Conservation (phyloP, 1,284 basidiomycete species). For the Ganoderma sinense region DNA sequence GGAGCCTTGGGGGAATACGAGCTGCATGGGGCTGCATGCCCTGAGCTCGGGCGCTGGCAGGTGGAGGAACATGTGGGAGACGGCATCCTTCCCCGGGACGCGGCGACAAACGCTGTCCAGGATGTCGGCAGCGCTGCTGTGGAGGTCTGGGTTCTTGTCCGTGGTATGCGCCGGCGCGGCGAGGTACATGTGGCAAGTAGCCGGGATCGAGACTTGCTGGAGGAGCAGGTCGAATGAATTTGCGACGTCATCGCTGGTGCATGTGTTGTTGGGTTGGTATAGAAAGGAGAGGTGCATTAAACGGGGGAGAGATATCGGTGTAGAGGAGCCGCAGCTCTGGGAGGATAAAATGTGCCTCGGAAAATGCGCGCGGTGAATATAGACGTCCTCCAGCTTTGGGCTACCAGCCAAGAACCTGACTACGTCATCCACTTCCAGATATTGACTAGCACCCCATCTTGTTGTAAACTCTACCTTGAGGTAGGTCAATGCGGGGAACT, state of each 20-base stretch:
- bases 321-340: background rate
- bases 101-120: background rate
- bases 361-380: background rate
- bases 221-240: background rate
- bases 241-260: background rate
- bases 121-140: background rate
- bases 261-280: background rate
- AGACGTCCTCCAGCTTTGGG: conserved; percentile 8
- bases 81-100: background rate
- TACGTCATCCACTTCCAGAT: background rate
- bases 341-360: background rate
- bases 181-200: conserved; percentile 8
- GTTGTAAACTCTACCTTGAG: background rate
- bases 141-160: background rate
- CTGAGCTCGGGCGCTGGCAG: background rate
- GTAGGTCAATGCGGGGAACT: background rate
- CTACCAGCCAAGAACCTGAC: conserved; percentile 8
- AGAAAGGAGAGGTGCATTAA: conserved; percentile 1
- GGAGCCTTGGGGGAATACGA: background rate
- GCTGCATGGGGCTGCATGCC: background rate
- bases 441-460: background rate
- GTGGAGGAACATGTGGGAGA: background rate
- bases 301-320: background rate
- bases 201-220: background rate
- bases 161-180: too few species aligned